A percentile compares a stretch with the other conserved stretches of the same genome.
These are phyloP conservation scores for Oxyria digyna DNA, from an alignment of 148 eudicot genomes.

Conservation along the genomic window DNA sequence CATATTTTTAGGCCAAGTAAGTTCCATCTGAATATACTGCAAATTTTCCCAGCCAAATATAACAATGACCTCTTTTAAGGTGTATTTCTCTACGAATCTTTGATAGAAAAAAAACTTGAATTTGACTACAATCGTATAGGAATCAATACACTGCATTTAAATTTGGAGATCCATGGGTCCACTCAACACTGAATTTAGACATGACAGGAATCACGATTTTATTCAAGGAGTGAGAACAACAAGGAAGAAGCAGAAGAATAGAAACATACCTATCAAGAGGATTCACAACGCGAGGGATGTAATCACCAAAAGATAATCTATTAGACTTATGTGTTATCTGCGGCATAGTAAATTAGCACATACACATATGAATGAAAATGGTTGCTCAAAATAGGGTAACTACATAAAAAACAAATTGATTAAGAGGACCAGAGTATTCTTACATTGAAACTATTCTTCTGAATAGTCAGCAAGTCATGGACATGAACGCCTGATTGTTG, in stretches of 20 bases:
- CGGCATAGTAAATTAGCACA: slow-evolving; percentile 5
- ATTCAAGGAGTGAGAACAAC: neutral
- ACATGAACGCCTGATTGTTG: slow-evolving; percentile 69
- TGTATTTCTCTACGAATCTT: neutral
- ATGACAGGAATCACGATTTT: slow-evolving; percentile 2
- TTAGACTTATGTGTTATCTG: slow-evolving; percentile 94
- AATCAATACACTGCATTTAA: neutral
- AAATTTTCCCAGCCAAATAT: neutral
- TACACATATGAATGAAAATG: neutral
- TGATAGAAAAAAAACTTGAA: neutral
- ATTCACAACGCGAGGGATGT: slow-evolving; percentile 85
- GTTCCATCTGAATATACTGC: neutral
- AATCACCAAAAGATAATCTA: slow-evolving; percentile 76
- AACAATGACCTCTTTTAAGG: neutral
- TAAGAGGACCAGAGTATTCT: slow-evolving; percentile 13
- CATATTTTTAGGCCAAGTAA: neutral
- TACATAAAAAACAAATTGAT: neutral
- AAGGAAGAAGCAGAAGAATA: slow-evolving; percentile 5
- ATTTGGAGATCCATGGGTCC: slow-evolving; percentile 72
- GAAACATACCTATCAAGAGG: slow-evolving; percentile 85
- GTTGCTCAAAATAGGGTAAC: neutral
- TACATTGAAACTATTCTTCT: slow-evolving; percentile 88
- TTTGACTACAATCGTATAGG: neutral
- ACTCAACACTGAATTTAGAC: slow-evolving; percentile 49
- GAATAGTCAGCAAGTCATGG: slow-evolving; percentile 72